Evolutionary conservation across 2,329 filamentous ascomycete genomes (phyloP).

Genomic region (Furcasterigmium sp.): DNA sequence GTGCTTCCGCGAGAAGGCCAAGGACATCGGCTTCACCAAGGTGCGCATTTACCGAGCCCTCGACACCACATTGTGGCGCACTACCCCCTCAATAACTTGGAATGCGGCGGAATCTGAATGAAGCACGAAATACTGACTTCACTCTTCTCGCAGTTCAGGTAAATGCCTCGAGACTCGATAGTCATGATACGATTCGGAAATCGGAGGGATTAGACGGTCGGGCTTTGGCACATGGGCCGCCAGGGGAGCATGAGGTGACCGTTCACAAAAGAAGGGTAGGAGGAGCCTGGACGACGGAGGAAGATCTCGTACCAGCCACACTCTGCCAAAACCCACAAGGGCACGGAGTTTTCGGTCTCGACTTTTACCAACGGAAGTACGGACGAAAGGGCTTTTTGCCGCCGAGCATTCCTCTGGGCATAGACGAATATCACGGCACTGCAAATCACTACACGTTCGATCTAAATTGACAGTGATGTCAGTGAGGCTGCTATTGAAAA

Average conservation of each 20-base stretch:
- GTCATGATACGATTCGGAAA: slow-evolving; percentile 7
- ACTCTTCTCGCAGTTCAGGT: slow-evolving; percentile 26
- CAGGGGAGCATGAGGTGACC: slow-evolving; percentile 10
- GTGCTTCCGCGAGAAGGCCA: slow-evolving; percentile 70
- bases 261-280: slow-evolving; percentile 24
- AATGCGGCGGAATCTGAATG: neutral
- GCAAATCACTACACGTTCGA: neutral
- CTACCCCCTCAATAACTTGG: too few relatives aligned
- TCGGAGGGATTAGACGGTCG: slow-evolving; percentile 9
- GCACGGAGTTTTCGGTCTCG: slow-evolving; percentile 36
- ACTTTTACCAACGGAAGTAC: slow-evolving; percentile 21
- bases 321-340: slow-evolving; percentile 16
- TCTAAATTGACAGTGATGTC: neutral
- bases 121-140: slow-evolving; percentile 13
- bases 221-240: slow-evolving; percentile 5
- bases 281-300: slow-evolving; percentile 24
- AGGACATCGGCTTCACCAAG: slow-evolving; percentile 71
- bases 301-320: slow-evolving; percentile 16
- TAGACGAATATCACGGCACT: slow-evolving; percentile 37
- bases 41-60: slow-evolving; percentile 31
- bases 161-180: neutral
- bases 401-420: slow-evolving; percentile 33
- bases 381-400: slow-evolving; percentile 32
- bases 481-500: neutral
- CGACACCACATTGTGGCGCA: slow-evolving; percentile 3